Percentiles rank a stretch among this genome's conserved stretches.
phyloP scores from a whole-genome alignment of 257 asterid species.

The Solanum sitiens region DNA sequence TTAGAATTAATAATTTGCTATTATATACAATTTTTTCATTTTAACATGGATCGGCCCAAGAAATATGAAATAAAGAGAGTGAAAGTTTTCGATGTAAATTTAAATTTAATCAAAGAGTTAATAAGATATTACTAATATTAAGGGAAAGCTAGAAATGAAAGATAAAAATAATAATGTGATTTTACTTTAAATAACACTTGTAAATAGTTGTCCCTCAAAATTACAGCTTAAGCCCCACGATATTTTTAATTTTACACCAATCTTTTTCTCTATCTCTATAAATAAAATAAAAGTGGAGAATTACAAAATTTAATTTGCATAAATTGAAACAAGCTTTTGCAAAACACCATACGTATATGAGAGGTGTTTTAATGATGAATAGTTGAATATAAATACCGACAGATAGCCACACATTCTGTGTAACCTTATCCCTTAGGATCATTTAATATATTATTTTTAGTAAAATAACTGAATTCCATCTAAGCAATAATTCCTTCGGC shows the following conservation, averaged over 20 bases:
- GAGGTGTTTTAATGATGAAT: not conserved
- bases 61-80: too few relatives aligned
- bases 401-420: too few relatives aligned
- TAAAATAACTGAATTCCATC: not conserved
- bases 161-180: too few relatives aligned
- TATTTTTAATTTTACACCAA: not conserved
- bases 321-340: not conserved
- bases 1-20: too few relatives aligned
- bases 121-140: too few relatives aligned
- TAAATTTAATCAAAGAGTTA: too few relatives aligned
- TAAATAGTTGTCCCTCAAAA: not conserved
- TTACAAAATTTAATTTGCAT: not conserved
- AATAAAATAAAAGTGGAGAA: not conserved
- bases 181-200: not conserved
- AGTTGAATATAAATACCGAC: not conserved
- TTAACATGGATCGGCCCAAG: too few relatives aligned
- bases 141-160: too few relatives aligned
- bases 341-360: not conserved
- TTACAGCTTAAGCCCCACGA: not conserved
- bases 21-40: too few relatives aligned
- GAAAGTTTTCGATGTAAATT: too few relatives aligned
- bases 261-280: not conserved
- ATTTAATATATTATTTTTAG: not conserved
- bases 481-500: not conserved
- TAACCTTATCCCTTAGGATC: too few relatives aligned